A percentile compares a stretch with the other conserved stretches of the same genome.
phyloP scores from a whole-genome alignment of 2,329 filamentous ascomycete genomes.

The Cytospora mali region DNA sequence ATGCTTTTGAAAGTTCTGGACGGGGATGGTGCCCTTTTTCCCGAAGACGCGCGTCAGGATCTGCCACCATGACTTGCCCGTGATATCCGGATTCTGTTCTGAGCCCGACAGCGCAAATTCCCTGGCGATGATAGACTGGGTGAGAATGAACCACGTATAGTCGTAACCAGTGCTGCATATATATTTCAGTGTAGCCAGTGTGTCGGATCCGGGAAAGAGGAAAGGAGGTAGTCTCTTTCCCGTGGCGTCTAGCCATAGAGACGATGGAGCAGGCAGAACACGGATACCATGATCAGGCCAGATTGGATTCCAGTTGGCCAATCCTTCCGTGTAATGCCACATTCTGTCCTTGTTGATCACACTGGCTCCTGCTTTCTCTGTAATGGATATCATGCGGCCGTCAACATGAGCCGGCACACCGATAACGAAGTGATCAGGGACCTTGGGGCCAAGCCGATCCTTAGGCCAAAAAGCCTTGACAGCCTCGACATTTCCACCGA shows the following conservation, averaged over 20 bases:
- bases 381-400: constrained; percentile 62
- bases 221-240: constrained; percentile 60
- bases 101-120: constrained; percentile 65
- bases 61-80: constrained; percentile 58
- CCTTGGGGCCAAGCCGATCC: constrained; percentile 57
- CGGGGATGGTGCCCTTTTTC: constrained; percentile 54
- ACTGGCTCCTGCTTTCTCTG: constrained; percentile 54
- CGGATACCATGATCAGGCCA: constrained; percentile 65
- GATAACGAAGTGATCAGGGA: constrained; percentile 59
- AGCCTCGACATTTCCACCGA: constrained; percentile 63
- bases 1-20: constrained; percentile 61
- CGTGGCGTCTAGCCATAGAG: constrained; percentile 63
- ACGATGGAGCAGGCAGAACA: constrained; percentile 61
- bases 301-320: constrained; percentile 64
- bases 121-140: constrained; percentile 60
- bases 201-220: constrained; percentile 61
- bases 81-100: constrained; percentile 65
- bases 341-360: constrained; percentile 64
- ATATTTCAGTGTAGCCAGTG: constrained; percentile 58
- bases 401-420: constrained; percentile 68
- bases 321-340: constrained; percentile 68
- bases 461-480: constrained; percentile 61
- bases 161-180: constrained; percentile 64
- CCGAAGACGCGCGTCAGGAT: constrained; percentile 54
- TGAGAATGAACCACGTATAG: constrained; percentile 65